These are phyloP conservation scores for Apium graveolens DNA, from an alignment of 129 eudicot genomes.

Conservation along the genomic window DNA sequence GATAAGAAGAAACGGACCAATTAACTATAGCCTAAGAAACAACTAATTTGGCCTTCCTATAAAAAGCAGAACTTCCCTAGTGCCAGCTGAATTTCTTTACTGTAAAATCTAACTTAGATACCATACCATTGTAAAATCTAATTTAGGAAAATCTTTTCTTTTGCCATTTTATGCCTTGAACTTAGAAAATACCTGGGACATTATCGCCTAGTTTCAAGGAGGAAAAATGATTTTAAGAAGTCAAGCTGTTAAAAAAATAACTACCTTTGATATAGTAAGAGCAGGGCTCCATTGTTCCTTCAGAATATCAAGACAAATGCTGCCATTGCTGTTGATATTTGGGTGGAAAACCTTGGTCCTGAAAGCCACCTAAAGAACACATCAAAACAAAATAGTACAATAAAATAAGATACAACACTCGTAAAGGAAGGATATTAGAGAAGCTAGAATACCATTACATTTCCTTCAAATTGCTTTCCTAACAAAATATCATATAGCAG, in stretches of 20 bases:
- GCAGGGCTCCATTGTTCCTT: conserved; percentile 78
- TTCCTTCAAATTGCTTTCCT: not conserved
- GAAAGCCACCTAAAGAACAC: conserved; percentile 41
- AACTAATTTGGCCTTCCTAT: not conserved
- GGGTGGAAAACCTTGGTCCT: conserved; percentile 59
- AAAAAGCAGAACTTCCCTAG: too few species aligned
- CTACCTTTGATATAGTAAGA: conserved; percentile 53
- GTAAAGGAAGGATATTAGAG: not conserved
- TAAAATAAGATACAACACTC: not conserved
- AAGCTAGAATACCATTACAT: not conserved
- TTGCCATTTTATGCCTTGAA: not conserved
- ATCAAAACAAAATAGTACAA: not conserved
- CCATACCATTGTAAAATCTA: not conserved
- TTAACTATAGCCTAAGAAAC: not conserved
- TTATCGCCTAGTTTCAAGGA: not conserved
- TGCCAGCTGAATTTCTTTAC: not conserved
- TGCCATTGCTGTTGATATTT: conserved; percentile 53
- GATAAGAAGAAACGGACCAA: not conserved
- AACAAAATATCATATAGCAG: not conserved
- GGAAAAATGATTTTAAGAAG: not conserved
- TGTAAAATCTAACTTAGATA: too few species aligned
- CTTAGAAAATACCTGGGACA: not conserved
- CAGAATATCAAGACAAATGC: conserved; percentile 59
- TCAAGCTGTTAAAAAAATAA: not conserved
- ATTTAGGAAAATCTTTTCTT: too few species aligned